Evolutionary conservation across 371 early-diverging fungal genomes (phyloP), one percentile per base, ranked within the genome.

Genomic region (Rhizomucor pusillus): DNA sequence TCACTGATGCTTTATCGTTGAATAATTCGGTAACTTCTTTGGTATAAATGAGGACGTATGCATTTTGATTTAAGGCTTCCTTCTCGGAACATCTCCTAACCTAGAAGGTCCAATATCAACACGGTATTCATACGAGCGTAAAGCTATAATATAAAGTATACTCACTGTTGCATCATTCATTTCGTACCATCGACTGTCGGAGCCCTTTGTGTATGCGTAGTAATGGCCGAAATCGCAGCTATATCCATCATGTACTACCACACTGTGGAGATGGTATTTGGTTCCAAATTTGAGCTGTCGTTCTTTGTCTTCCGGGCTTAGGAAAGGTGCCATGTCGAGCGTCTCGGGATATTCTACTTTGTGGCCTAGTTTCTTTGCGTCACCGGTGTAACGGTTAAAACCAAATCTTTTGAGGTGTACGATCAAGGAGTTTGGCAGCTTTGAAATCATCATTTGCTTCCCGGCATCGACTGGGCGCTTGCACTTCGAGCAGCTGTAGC

Each of bases 1-100:
- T n/a, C n/a, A n/a, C n/a, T n/a, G n/a, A n/a, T n/a, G n/a, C n/a
- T n/a, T n/a, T n/a, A n/a, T n/a, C n/a, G n/a, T n/a, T n/a, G n/a
- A n/a, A n/a, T n/a, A n/a, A n/a, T n/a, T n/a, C n/a, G n/a, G n/a
- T n/a, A n/a, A n/a, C n/a, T n/a, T n/a, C n/a, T n/a, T n/a, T n/a
- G n/a, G 79, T 68, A 61, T 95, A 95, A 56, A 95, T 92, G 9
- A 95, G 73, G 73, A 95, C 80, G 54, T 95, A 95, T 0, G 93
- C 93, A n/a, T 78, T 67, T 60, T 90, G 84, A 0, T 49, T 56
- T 13, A 92, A 62, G 0, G 92, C 94, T 9, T 85, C 82, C 19
- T 75, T 67, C 11, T 81, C 51, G 45, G 86, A 76, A 33, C 87
- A 90, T 50, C 70, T 68, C 9, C 62, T 50, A 1, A 84, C 82